Conservation (phyloP, 768 basidiomycete genomes). For the Phaeotremella fagi region DNA sequence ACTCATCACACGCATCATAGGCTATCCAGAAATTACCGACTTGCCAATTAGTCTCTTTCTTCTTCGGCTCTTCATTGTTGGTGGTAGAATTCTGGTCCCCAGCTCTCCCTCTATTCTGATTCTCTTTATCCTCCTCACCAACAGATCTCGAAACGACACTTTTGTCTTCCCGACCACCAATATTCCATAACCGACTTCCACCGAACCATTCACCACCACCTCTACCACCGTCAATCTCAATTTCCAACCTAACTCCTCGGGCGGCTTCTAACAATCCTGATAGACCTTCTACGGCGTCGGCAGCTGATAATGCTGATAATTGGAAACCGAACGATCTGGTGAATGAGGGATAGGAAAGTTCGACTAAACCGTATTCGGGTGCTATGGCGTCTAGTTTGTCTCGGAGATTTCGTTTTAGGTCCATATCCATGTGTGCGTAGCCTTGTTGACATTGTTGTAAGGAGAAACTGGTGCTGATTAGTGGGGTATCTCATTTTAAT, state of each 20-base stretch:
- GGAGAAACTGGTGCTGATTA: slow-evolving; percentile 64
- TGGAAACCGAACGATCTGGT: slow-evolving; percentile 86
- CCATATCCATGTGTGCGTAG: slow-evolving; percentile 93
- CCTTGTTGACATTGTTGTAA: slow-evolving; percentile 89
- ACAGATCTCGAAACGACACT: slow-evolving; percentile 31
- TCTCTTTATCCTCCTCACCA: slow-evolving; percentile 45
- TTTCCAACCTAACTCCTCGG: slow-evolving; percentile 79
- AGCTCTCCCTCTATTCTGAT: slow-evolving; percentile 9
- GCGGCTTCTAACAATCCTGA: slow-evolving; percentile 85
- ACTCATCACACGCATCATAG: slow-evolving; percentile 87
- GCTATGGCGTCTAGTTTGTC: slow-evolving; percentile 81
- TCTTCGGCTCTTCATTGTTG: slow-evolving; percentile 32
- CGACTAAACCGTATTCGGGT: slow-evolving; percentile 90
- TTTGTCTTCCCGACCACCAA: slow-evolving; percentile 50
- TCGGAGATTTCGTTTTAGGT: slow-evolving; percentile 74
- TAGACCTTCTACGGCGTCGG: slow-evolving; percentile 87
- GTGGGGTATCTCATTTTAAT: not conserved
- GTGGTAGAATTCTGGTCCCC: slow-evolving; percentile 14
- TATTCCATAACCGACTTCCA: slow-evolving; percentile 71
- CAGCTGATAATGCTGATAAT: slow-evolving; percentile 78
- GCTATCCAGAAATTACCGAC: slow-evolving; percentile 91
- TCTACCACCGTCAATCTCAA: slow-evolving; percentile 81
- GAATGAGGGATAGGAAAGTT: slow-evolving; percentile 90
- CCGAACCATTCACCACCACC: slow-evolving; percentile 98
- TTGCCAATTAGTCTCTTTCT: slow-evolving; percentile 69